phyloP scores from a whole-genome alignment of 371 early-diverging fungal genomes.

The Mucor indicus region DNA sequence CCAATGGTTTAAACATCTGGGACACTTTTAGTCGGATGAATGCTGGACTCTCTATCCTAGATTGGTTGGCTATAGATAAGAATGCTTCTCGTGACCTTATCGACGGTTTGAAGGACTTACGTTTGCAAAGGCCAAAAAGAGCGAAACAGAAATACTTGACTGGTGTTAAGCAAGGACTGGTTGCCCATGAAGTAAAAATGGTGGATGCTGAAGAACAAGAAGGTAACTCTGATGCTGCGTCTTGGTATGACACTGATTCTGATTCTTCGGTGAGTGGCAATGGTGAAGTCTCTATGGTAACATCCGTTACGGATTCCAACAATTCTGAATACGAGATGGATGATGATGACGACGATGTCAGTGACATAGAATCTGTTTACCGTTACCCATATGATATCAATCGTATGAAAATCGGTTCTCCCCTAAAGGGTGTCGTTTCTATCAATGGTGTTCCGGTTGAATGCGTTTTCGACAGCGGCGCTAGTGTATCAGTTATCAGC shows the following conservation, averaged over 20 bases:
- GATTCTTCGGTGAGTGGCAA: no score
- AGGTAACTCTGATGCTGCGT: conserved; percentile 10
- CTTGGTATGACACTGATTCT: no score
- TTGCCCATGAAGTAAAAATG: not conserved
- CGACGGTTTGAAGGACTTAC: conserved; percentile 7
- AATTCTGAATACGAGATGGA: conserved; percentile 17
- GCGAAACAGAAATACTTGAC: not conserved
- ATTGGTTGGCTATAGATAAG: conserved; percentile 19
- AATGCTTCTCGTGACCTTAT: conserved; percentile 5
- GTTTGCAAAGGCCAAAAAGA: not conserved
- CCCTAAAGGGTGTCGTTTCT: not conserved
- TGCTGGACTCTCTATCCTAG: conserved; percentile 7
- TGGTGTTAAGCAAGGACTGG: not conserved
- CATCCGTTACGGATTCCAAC: no score
- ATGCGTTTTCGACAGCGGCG: not conserved
- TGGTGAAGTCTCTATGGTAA: no score
- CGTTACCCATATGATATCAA: conserved; percentile 2
- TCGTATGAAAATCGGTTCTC: not conserved
- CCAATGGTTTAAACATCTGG: conserved; percentile 6
- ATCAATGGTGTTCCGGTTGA: not conserved
- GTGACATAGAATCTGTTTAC: conserved; percentile 3
- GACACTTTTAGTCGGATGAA: not conserved
- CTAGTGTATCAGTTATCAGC: not conserved
- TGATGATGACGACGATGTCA: conserved; percentile 1
- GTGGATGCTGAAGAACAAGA: not conserved